A percentile compares a stretch with the other conserved stretches of the same genome.
phyloP scores from a whole-genome alignment of 805 yeast genomes.

The Candida silvicultrix region DNA sequence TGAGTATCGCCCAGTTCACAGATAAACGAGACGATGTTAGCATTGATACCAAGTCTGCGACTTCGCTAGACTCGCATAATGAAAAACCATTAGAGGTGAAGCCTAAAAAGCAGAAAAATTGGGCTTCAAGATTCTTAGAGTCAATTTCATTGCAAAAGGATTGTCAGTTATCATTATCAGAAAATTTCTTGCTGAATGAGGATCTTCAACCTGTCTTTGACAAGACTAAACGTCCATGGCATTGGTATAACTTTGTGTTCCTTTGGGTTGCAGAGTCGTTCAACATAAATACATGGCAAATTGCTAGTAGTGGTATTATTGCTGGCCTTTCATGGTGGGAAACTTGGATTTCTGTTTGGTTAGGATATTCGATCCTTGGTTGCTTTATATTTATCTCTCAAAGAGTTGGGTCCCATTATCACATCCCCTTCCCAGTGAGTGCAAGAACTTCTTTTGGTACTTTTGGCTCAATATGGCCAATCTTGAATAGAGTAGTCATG shows the following conservation, averaged over 20 bases:
- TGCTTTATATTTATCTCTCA: constrained; percentile 22
- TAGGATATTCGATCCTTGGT: constrained; percentile 10
- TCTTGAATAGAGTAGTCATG: constrained; percentile 6
- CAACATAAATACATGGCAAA: constrained; percentile 75
- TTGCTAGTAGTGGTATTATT: constrained; percentile 63
- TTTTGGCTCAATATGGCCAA: not conserved
- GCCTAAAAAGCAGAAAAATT: not conserved
- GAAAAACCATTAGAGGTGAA: not conserved
- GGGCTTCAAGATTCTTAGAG: not conserved
- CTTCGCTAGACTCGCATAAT: not conserved
- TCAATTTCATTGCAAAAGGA: not conserved
- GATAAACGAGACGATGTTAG: not conserved
- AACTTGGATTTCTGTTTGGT: constrained; percentile 6
- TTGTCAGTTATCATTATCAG: not conserved
- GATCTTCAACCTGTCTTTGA: not conserved
- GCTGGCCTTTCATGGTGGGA: constrained; percentile 62
- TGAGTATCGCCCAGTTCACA: not conserved
- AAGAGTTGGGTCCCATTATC: constrained; percentile 26
- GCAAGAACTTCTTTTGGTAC: constrained; percentile 28
- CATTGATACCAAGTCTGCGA: not conserved
- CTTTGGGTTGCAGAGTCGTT: constrained; percentile 77
- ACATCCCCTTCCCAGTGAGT: constrained; percentile 30
- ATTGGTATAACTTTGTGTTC: not conserved
- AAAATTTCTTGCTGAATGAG: not conserved
- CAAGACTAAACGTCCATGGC: not conserved